Conservation (phyloP, 352 stramenopile species). For the Saprolegnia parasitica region DNA sequence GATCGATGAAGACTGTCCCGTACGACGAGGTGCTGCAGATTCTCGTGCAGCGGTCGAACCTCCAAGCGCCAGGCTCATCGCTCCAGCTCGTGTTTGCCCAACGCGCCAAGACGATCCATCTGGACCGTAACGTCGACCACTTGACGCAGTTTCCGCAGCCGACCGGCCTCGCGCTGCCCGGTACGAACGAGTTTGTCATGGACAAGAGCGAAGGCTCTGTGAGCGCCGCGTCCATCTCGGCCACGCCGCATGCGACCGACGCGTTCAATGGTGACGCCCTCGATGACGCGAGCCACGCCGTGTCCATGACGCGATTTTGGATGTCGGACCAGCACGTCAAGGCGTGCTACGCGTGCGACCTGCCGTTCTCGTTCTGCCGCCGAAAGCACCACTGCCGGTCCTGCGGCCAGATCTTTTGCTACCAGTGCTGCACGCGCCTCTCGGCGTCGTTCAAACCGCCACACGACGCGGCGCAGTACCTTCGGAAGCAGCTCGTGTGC, state of each 20-base stretch:
- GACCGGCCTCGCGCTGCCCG: constrained; percentile 53
- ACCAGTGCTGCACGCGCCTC: constrained; percentile 70
- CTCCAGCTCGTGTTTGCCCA: constrained; percentile 65
- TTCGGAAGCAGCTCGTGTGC: constrained; percentile 82
- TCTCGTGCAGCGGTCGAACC: constrained; percentile 32
- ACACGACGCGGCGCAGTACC: constrained; percentile 64
- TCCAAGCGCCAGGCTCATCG: constrained; percentile 26
- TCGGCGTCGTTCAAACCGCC: constrained; percentile 69
- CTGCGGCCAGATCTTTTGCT: constrained; percentile 83
- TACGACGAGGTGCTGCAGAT: constrained; percentile 46
- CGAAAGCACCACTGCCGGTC: constrained; percentile 77
- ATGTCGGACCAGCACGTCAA: constrained; percentile 86
- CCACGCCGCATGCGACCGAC: constrained; percentile 16
- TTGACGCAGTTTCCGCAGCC: constrained; percentile 74
- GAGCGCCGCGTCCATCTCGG: constrained; percentile 29
- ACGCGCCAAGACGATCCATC: constrained; percentile 52
- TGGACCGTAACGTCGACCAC: constrained; percentile 62
- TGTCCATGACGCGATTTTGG: constrained; percentile 71
- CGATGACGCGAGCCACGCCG: not conserved
- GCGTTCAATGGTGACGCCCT: not conserved
- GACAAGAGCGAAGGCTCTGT: constrained; percentile 28
- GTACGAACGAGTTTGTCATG: constrained; percentile 48
- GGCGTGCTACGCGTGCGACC: constrained; percentile 75
- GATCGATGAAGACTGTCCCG: constrained; percentile 44
- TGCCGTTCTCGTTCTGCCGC: constrained; percentile 78